A percentile compares a stretch with the other conserved stretches of the same genome.
Conservation (phyloP, 495 filamentous ascomycete species). For the Neurospora pannonica region DNA sequence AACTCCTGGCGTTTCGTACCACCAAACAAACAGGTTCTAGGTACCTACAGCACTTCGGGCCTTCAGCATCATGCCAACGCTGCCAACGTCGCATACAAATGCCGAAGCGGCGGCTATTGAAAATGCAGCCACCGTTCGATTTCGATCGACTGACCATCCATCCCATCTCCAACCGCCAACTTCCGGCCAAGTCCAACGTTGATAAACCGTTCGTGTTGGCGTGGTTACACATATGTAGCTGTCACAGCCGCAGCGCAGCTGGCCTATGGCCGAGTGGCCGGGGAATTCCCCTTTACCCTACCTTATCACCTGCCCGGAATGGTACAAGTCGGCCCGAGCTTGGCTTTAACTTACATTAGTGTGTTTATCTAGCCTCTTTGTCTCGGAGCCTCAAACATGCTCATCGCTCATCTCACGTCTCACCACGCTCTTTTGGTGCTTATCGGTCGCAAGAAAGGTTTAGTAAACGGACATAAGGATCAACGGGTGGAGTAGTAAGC, state of each 20-base stretch:
- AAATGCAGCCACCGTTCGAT: background rate
- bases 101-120: background rate
- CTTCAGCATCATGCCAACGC: background rate
- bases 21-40: background rate
- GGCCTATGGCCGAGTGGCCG: background rate
- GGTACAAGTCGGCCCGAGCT: background rate
- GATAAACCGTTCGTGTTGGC: background rate
- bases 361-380: background rate
- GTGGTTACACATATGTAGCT: background rate
- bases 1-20: background rate
- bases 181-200: background rate
- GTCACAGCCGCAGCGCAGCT: background rate
- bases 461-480: background rate
- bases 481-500: background rate
- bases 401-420: background rate
- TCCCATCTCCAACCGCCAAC: background rate
- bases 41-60: background rate
- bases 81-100: background rate
- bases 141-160: background rate
- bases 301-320: background rate
- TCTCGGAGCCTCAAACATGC: background rate
- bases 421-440: background rate
- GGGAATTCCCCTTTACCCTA: background rate
- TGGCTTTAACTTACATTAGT: background rate
- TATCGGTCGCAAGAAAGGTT: background rate